These are phyloP conservation scores for Boletus vinaceobasis DNA, from an alignment of 768 basidiomycete species.

Conservation along the genomic window DNA sequence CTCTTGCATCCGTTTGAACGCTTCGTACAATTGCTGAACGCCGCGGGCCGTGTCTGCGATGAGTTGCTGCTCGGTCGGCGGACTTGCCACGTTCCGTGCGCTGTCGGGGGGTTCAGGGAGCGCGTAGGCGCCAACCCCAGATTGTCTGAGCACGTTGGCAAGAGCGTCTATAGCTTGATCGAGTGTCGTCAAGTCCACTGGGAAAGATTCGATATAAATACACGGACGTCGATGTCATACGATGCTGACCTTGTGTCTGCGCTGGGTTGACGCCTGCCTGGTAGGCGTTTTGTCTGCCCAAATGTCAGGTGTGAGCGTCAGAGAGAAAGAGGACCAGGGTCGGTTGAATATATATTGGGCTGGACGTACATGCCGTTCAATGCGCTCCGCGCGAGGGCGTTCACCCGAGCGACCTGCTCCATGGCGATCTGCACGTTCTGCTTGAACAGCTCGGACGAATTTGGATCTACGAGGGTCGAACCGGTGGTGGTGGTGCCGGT, in stretches of 20 bases:
- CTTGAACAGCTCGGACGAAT: conserved; percentile 61
- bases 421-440: conserved; percentile 49
- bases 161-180: conserved; percentile 47
- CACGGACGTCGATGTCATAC: neutral
- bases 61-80: conserved; percentile 47
- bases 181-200: conserved; percentile 50
- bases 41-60: conserved; percentile 39
- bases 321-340: too few relatives aligned
- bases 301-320: neutral
- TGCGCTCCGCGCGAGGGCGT: conserved; percentile 46
- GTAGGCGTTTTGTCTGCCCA: conserved; percentile 57
- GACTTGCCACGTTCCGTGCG: conserved; percentile 7
- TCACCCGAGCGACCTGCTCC: conserved; percentile 48
- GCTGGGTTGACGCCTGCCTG: conserved; percentile 50
- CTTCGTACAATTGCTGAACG: conserved; percentile 48
- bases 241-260: conserved; percentile 49
- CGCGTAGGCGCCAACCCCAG: conserved; percentile 68
- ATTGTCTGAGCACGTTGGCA: conserved; percentile 48
- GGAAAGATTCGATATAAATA: neutral
- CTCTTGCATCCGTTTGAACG: conserved; percentile 51
- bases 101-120: conserved; percentile 33
- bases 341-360: too few relatives aligned
- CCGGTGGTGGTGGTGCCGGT: neutral
- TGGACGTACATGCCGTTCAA: conserved; percentile 51
- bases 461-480: conserved; percentile 42